These are phyloP conservation scores for Pneumocystis carinii DNA, from an alignment of 1,139 yeast species.

Conservation along the genomic window DNA sequence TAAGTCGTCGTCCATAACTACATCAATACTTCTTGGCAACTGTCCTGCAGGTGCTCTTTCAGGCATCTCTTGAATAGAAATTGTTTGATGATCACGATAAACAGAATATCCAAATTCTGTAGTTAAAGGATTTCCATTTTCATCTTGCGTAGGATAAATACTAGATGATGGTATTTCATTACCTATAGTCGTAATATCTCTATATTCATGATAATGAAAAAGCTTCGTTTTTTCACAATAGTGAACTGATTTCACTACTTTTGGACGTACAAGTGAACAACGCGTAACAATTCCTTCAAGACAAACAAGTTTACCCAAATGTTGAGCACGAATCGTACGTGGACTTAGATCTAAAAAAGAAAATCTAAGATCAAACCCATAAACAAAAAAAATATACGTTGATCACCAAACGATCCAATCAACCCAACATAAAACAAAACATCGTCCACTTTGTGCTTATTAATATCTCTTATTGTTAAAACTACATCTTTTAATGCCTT, in stretches of 20 bases:
- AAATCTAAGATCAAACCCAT: background rate
- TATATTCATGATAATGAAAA: constrained; percentile 80
- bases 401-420: constrained; percentile 84
- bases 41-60: constrained; percentile 98
- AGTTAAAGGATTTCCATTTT: constrained; percentile 70
- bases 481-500: constrained; percentile 74
- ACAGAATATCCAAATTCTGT: constrained; percentile 92
- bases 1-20: constrained; percentile 80
- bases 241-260: constrained; percentile 81
- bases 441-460: constrained; percentile 35
- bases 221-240: constrained; percentile 73
- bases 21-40: constrained; percentile 82
- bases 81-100: constrained; percentile 84
- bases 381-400: constrained; percentile 26
- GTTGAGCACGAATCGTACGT: constrained; percentile 63
- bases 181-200: constrained; percentile 62
- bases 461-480: constrained; percentile 31
- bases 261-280: constrained; percentile 86
- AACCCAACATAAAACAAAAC: constrained; percentile 66
- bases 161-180: constrained; percentile 34
- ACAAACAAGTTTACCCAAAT: constrained; percentile 67
- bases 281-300: constrained; percentile 93
- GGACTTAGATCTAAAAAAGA: constrained; percentile 42
- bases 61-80: constrained; percentile 95
- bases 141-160: constrained; percentile 84